phyloP scores from a whole-genome alignment of 2,329 filamentous ascomycete species.

The Seiridium cupressi region DNA sequence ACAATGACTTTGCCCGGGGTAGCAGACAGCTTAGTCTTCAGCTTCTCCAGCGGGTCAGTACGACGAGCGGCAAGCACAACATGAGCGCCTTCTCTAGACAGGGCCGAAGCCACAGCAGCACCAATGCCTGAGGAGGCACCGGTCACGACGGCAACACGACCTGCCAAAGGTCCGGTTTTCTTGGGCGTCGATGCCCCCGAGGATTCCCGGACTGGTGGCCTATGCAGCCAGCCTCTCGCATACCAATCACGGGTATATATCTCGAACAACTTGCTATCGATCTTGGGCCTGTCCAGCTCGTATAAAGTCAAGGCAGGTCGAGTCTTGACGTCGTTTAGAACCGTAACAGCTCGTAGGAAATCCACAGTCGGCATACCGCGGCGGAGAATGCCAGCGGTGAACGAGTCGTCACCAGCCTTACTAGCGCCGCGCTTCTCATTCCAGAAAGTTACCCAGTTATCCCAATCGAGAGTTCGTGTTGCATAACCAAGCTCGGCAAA shows the following conservation, averaged over 20 bases:
- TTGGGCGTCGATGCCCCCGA: conserved; percentile 20
- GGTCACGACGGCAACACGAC: conserved; percentile 72
- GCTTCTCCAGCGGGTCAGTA: conserved; percentile 62
- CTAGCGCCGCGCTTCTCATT: conserved; percentile 63
- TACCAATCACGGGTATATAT: conserved; percentile 81
- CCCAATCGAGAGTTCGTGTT: conserved; percentile 64
- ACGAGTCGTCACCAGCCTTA: conserved; percentile 67
- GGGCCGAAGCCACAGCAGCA: conserved; percentile 67
- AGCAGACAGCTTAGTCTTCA: conserved; percentile 59
- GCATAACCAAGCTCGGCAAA: conserved; percentile 68
- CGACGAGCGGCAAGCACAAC: conserved; percentile 72
- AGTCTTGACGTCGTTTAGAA: conserved; percentile 70
- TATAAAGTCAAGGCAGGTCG: conserved; percentile 53
- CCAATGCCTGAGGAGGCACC: conserved; percentile 80
- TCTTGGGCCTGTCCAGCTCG: conserved; percentile 62
- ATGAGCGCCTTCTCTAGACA: conserved; percentile 69
- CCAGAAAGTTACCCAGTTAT: conserved; percentile 75
- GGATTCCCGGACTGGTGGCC: conserved; percentile 42
- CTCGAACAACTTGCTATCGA: conserved; percentile 68
- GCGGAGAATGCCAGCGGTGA: conserved; percentile 76
- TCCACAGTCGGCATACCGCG: conserved; percentile 78
- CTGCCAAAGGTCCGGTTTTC: conserved; percentile 59
- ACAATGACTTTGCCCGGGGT: conserved; percentile 65
- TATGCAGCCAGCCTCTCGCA: conserved; percentile 72
- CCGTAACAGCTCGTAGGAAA: conserved; percentile 67